phyloP scores from a whole-genome alignment of 345 rosid genomes.

The Citrus hindsii region DNA sequence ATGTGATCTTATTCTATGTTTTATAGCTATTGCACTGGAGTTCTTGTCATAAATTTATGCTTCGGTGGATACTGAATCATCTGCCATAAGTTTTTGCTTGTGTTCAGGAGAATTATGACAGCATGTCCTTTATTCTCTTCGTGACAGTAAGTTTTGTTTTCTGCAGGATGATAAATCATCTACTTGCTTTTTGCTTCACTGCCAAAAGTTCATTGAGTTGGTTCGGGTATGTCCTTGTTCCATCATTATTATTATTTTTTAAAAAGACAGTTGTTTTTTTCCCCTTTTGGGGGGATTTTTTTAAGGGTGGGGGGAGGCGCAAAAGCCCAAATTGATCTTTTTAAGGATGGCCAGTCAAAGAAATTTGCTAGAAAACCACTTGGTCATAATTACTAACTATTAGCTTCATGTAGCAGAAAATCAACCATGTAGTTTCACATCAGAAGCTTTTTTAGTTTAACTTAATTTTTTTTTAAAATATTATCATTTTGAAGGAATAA shows the following conservation, averaged over 20 bases:
- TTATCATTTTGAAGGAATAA: background rate
- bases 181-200: constrained; percentile 79
- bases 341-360: too few species aligned
- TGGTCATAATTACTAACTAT: background rate
- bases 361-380: too few species aligned
- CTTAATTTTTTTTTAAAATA: background rate
- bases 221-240: constrained; percentile 61
- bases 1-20: background rate
- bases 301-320: too few species aligned
- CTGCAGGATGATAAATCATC: constrained; percentile 88
- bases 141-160: constrained; percentile 19
- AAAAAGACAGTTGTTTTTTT: too few species aligned
- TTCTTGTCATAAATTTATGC: background rate
- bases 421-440: background rate
- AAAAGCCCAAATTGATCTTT: too few species aligned
- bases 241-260: background rate
- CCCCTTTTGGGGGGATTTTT: too few species aligned
- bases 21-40: background rate
- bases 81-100: background rate
- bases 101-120: background rate
- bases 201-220: constrained; percentile 87
- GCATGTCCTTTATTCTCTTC: background rate
- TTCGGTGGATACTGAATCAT: background rate
- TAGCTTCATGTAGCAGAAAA: background rate
- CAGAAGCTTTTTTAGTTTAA: background rate